phyloP scores from a whole-genome alignment of 2,329 filamentous ascomycete species.

The Byssochlamys sp. region DNA sequence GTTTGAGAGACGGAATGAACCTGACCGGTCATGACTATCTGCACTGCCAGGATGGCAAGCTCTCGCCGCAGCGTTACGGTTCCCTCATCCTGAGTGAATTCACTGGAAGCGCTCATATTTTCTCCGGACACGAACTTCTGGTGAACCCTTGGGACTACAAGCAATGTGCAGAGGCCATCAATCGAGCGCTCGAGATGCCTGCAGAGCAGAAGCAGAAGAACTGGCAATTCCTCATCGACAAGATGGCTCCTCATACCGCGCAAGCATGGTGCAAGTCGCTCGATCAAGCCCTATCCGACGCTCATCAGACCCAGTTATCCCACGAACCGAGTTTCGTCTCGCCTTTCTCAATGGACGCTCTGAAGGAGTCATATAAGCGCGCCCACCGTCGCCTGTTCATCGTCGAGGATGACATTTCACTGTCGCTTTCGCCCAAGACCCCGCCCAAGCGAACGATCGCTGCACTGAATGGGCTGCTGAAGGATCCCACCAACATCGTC shows the following conservation, averaged over 20 bases:
- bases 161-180: slow-evolving; percentile 75
- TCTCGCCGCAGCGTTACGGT: slow-evolving; percentile 64
- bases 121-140: slow-evolving; percentile 65
- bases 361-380: slow-evolving; percentile 56
- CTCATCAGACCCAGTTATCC: slow-evolving; percentile 67
- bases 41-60: slow-evolving; percentile 75
- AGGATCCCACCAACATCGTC: slow-evolving; percentile 68
- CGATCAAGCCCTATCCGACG: slow-evolving; percentile 57
- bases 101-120: slow-evolving; percentile 78
- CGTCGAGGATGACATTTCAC: slow-evolving; percentile 79
- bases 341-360: slow-evolving; percentile 57
- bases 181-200: slow-evolving; percentile 69
- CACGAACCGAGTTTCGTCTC: slow-evolving; percentile 74
- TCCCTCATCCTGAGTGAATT: slow-evolving; percentile 90
- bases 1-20: slow-evolving; percentile 93
- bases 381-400: slow-evolving; percentile 67
- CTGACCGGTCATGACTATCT: slow-evolving; percentile 87
- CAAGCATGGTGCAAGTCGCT: slow-evolving; percentile 71
- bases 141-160: slow-evolving; percentile 94
- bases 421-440: slow-evolving; percentile 54
- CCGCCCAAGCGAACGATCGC: slow-evolving; percentile 68
- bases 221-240: slow-evolving; percentile 62
- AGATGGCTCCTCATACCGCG: slow-evolving; percentile 70
- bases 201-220: slow-evolving; percentile 61
- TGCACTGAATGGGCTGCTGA: slow-evolving; percentile 64